These are phyloP conservation scores for Xylaria bambusicola DNA, from an alignment of 495 filamentous ascomycete species.

Conservation along the genomic window DNA sequence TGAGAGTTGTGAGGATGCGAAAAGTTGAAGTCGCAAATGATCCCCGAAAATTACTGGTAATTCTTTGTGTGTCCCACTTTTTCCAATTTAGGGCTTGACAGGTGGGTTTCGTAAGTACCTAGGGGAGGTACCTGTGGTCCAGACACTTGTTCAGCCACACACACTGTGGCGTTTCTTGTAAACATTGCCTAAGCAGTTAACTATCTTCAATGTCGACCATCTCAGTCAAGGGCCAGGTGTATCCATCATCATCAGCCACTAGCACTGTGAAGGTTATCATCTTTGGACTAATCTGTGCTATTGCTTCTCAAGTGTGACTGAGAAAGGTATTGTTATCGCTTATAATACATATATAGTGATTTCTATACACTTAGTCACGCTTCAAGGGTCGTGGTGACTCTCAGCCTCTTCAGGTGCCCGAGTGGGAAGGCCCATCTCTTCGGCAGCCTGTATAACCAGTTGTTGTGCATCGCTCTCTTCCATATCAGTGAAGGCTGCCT, in stretches of 20 bases:
- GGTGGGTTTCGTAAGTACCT: no score
- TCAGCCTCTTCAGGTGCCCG: conserved; percentile 10
- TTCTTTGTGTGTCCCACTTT: conserved; percentile 29
- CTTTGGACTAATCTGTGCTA: no score
- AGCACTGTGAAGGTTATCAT: no score
- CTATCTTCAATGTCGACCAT: no score
- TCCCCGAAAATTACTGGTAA: conserved; percentile 30
- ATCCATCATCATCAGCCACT: no score
- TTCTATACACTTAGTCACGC: neutral
- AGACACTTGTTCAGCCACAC: no score
- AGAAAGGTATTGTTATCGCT: neutral
- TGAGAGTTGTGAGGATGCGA: conserved; percentile 19
- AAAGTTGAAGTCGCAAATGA: conserved; percentile 18
- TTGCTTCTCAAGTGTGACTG: no score
- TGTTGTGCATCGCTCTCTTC: conserved; percentile 39
- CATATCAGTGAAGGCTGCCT: conserved; percentile 20
- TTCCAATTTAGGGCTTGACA: conserved; percentile 21
- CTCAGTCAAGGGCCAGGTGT: no score
- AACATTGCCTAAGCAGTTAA: no score
- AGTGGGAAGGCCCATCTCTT: conserved; percentile 56
- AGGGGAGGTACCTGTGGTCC: no score
- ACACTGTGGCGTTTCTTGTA: no score
- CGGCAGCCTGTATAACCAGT: conserved; percentile 46
- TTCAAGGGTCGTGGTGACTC: neutral
- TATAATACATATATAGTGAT: neutral